Base-by-base conservation (phyloP, 106 monocot species). In the Dendrobium catenatum region DNA sequence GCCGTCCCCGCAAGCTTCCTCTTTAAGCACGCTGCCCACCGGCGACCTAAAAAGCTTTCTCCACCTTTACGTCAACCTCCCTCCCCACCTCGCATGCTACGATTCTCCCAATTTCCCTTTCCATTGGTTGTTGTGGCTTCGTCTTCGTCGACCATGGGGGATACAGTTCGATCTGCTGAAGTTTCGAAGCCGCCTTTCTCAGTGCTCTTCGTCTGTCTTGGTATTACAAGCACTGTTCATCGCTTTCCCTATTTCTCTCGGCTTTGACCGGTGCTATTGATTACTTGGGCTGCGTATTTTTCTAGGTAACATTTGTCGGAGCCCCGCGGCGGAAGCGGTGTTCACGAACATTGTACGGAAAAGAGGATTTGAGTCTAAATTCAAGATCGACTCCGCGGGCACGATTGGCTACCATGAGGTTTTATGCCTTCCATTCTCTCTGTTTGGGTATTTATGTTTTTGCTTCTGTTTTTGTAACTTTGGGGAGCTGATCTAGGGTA, bases 331-430 rank as follows among this genome's bases (percentile, higher is more conserved):
- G 68, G 97, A 98, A 86, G 97, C 89, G 8, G 92, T 98, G 76
- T 94, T 98, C 83, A 81, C 82, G 43, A 81, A 86, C 59, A 81
- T 94, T 13, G 97, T 93, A 9, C 33, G 44, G 26, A 88, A 87
- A 84, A 85, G 88, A 67, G 97, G 92, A 5, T 26, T 91, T 33
- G 89, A 92, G 4, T 82, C 89, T 72, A 77, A 81, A 19, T 98
- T 98, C 84, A 77, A 19, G 59, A 98, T 98, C 81, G 97, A 98
- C 55, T 98, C 97, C n/a, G 94, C 94, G 40, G 97, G 94, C 66
- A 98, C 97, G 9, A 98, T 94, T 61, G 92, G 91, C 1, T 92
- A 94, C 79, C 97, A 98, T 80, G 92, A 98, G 89, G 96, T 94
- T 74, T 43, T 40, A 20, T 58, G 78, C 31, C 61, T 19, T 40